A percentile compares a stretch with the other conserved stretches of the same genome.
phyloP scores from a whole-genome alignment of 1,284 basidiomycete genomes.

The Cutaneotrichosporon arboriforme region DNA sequence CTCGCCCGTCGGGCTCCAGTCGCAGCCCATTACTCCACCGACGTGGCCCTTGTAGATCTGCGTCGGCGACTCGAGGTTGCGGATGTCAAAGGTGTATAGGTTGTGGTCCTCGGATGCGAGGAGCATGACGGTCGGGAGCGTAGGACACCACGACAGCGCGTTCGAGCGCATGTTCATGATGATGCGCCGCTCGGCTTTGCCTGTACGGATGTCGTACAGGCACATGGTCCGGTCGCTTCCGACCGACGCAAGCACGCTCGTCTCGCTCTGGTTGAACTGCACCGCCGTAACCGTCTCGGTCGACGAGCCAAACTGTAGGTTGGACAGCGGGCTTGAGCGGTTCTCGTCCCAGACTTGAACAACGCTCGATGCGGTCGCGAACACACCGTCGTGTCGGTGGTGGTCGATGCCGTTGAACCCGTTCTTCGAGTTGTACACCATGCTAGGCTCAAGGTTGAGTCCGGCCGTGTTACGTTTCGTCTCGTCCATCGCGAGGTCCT shows the following conservation, averaged over 20 bases:
- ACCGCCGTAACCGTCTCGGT: constrained; percentile 82
- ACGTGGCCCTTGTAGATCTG: constrained; percentile 98
- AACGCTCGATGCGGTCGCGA: constrained; percentile 86
- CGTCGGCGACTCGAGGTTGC: constrained; percentile 72
- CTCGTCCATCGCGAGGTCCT: constrained; percentile 43
- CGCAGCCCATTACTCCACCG: constrained; percentile 86
- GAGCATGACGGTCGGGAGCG: constrained; percentile 83
- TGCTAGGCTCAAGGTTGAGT: constrained; percentile 55
- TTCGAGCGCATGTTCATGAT: constrained; percentile 91
- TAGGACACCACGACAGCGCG: constrained; percentile 89
- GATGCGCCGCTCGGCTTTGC: constrained; percentile 84
- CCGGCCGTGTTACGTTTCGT: constrained; percentile 35
- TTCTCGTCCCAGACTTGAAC: constrained; percentile 99
- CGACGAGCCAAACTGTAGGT: constrained; percentile 74
- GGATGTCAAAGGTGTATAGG: constrained; percentile 95
- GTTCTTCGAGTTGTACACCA: constrained; percentile 71
- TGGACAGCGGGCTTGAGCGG: constrained; percentile 70
- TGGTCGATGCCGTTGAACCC: constrained; percentile 94
- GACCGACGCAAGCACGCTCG: constrained; percentile 85
- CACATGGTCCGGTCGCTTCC: constrained; percentile 94
- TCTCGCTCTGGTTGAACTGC: constrained; percentile 89
- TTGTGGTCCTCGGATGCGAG: constrained; percentile 98
- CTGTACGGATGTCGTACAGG: constrained; percentile 91
- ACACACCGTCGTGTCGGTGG: constrained; percentile 76
- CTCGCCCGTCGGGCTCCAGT: constrained; percentile 91